Evolutionary conservation across 83 land plant species (phyloP), one percentile per base, ranked within the genome.

Genomic region (Thuja plicata): DNA sequence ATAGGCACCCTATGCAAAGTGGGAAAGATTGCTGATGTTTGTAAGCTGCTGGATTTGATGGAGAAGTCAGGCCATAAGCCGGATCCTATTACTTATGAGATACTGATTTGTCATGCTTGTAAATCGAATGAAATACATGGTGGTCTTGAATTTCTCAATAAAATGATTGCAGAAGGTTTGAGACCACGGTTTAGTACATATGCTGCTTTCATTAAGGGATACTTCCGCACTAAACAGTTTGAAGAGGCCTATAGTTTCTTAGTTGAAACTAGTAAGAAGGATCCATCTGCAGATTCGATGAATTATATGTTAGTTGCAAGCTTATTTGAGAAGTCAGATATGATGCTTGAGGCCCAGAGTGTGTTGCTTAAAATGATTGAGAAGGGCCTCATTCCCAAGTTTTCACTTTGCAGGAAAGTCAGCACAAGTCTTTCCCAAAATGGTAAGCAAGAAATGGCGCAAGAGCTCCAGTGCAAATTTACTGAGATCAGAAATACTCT

Each of bases 161-260:
- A 45, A 45, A 94, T 94, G 95, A 37, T 86, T 5, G 2, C 34
- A 1, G 78, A 89, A 6, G 92, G 91, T 41, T n/a, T 94, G 54
- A 85, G 87, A 80, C 95, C 95, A 46, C 91, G 93, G 45, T 84
- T 86, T 15, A 40, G 89, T 13, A 94, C 93, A 30, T 92, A 94
- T 84, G 92, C 92, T 82, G 92, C 90, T 16, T 90, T 94, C 86
- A 84, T 94, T 38, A 94, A 92, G 71, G 89, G 90, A 38, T 94
- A 87, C 50, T 94, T 91, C 41, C 55, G 12, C 35, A 46, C 79
- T 0, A 86, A 83, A 6, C 74, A 87, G 57, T 85, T 87, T 16
- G 82, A 90, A 70, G 94, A 87, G 27, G 92, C 94, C 7, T 86
- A 91, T 40, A 57, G 77, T 43, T 94, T 92, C 84, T 90, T 89